Base-by-base conservation (phyloP, 129 eudicot species). In the Lactuca saligna region DNA sequence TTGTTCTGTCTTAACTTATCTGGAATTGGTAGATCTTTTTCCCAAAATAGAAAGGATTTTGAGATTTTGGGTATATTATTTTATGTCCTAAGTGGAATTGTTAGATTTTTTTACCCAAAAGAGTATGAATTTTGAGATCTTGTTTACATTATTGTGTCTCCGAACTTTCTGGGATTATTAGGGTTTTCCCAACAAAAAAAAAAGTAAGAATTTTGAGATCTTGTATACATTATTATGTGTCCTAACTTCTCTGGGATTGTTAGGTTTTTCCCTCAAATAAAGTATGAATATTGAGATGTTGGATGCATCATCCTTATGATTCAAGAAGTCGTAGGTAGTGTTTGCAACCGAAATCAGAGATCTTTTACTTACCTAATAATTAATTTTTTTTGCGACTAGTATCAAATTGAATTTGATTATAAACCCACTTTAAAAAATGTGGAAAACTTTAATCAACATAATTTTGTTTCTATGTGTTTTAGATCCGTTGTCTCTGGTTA, bases 401-500 rank as follows among this genome's bases (percentile, higher is more conserved):
- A 25, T 25, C 29, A 25, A 25, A 25, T 25, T 25, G 29, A 25
- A 25, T 25, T 42, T 8, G 8, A 6, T 42, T 42, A 42, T 9
- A 8, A 2, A 9, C 14, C 13, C 13, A 9, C 14, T 42, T 2
- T 9, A 8, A 9, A 8, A 9, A 8, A 42, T 8, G 49, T 42
- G 2, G 49, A 42, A 42, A 42, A 42, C 9, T 46, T 15, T 12
- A 46, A 46, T 55, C 75, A 39, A 56, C 50, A 17, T 61, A 7
- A 50, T 46, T 70, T 33, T 63, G 71, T 76, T 71, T 71, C 29
- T 35, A 7, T 60, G 29, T 59, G 60, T 48, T 71, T 11, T 59
- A 91, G 97, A 91, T 63, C 97, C 97, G 66, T 53, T 91, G 63
- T 91, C 97, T 61, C 88, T 91, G 31, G 96, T 82, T 50, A 80